These are phyloP conservation scores for Puccinellia tenuiflora DNA, from an alignment of 176 grass and related monocot genomes.

Conservation along the genomic window DNA sequence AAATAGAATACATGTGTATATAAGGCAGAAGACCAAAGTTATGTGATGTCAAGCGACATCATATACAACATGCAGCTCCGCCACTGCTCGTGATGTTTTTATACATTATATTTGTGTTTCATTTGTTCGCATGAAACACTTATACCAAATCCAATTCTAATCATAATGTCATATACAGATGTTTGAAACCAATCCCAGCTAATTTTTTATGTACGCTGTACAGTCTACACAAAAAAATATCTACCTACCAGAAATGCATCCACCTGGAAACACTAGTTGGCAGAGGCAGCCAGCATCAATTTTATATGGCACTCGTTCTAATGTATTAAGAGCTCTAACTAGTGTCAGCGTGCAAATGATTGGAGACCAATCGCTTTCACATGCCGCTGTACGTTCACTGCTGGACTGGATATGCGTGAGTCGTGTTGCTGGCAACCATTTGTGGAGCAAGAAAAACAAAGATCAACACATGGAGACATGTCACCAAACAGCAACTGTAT, in stretches of 20 bases:
- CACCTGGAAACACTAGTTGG: neutral
- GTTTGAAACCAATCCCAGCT: no score
- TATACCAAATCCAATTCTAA: no score
- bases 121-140: no score
- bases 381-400: neutral
- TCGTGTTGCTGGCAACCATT: slow-evolving; percentile 11
- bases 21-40: no score
- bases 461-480: neutral
- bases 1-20: no score
- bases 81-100: no score
- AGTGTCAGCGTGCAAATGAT: neutral
- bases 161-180: no score
- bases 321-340: neutral
- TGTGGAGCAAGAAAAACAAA: neutral
- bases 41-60: no score
- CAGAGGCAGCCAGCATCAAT: neutral
- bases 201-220: no score
- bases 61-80: no score
- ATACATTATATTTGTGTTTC: no score
- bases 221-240: neutral
- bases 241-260: neutral
- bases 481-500: neutral
- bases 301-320: neutral
- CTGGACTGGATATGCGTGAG: neutral
- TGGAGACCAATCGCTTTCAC: neutral